Evolutionary conservation across 2,329 filamentous ascomycete species (phyloP).

Genomic region (Rugonectria rugulosa): DNA sequence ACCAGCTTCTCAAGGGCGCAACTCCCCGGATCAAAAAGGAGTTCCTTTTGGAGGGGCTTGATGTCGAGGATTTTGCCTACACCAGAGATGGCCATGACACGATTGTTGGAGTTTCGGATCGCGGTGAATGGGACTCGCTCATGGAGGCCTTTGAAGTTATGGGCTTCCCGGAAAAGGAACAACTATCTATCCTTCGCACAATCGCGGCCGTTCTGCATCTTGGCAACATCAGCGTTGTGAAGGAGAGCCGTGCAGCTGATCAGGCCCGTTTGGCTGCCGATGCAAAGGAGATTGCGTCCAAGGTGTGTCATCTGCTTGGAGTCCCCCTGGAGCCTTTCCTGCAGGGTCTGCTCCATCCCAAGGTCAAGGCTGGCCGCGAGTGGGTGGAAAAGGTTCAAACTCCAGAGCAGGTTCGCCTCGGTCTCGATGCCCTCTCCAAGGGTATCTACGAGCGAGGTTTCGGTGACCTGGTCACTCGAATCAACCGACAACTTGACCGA

Average conservation of each 20-base stretch:
- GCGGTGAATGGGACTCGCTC: slow-evolving; percentile 86
- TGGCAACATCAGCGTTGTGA: slow-evolving; percentile 88
- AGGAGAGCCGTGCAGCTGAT: slow-evolving; percentile 89
- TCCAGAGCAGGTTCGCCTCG: slow-evolving; percentile 90
- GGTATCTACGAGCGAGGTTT: slow-evolving; percentile 98
- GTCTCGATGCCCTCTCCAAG: slow-evolving; percentile 91
- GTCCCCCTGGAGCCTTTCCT: slow-evolving; percentile 86
- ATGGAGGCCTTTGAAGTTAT: slow-evolving; percentile 95
- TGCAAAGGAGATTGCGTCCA: slow-evolving; percentile 76
- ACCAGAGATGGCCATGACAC: slow-evolving; percentile 90
- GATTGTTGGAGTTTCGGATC: slow-evolving; percentile 89
- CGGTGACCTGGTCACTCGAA: slow-evolving; percentile 87
- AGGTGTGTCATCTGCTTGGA: slow-evolving; percentile 83
- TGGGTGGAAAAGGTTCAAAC: slow-evolving; percentile 99
- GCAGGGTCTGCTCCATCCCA: slow-evolving; percentile 87
- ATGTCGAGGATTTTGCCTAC: slow-evolving; percentile 89
- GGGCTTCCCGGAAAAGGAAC: slow-evolving; percentile 88
- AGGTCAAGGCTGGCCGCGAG: slow-evolving; percentile 93
- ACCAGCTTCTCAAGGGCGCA: slow-evolving; percentile 90
- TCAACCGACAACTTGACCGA: slow-evolving; percentile 92
- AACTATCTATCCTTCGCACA: slow-evolving; percentile 82
- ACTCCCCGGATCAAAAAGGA: slow-evolving; percentile 75
- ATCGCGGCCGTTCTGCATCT: slow-evolving; percentile 92
- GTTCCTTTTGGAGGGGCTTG: slow-evolving; percentile 77
- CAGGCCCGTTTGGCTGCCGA: slow-evolving; percentile 85